Evolutionary conservation across 2,329 filamentous ascomycete genomes (phyloP).

Genomic region (Stemphylium lycopersici): DNA sequence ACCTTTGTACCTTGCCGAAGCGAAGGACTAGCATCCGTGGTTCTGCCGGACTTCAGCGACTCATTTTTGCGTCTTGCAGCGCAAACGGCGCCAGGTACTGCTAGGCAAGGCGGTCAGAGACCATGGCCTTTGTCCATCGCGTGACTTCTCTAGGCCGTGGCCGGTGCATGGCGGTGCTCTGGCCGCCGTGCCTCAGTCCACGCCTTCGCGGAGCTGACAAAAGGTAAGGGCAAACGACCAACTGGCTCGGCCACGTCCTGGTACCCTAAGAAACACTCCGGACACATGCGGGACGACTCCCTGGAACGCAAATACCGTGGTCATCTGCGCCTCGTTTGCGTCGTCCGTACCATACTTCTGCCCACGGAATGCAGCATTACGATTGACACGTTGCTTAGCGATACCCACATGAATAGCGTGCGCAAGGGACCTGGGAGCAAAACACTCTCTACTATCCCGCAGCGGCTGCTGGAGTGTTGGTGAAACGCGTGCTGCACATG

Average conservation of each 20-base stretch:
- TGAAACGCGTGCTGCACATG: conserved; percentile 6
- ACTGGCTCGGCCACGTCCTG: conserved; percentile 17
- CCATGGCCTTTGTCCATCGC: not conserved
- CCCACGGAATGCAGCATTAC: not conserved
- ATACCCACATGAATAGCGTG: conserved; percentile 3
- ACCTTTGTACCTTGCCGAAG: conserved; percentile 50
- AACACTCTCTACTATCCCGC: not conserved
- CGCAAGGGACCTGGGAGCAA: not conserved
- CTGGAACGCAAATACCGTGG: conserved; percentile 10
- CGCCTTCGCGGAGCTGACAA: conserved; percentile 1
- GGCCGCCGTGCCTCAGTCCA: not conserved
- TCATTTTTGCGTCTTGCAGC: not conserved
- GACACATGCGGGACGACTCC: conserved; percentile 14
- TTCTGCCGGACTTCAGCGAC: not conserved
- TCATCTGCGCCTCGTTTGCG: conserved; percentile 22
- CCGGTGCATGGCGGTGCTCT: not conserved
- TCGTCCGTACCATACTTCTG: conserved; percentile 12
- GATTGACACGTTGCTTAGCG: conserved; percentile 11
- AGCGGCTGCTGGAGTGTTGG: not conserved
- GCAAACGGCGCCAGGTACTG: not conserved
- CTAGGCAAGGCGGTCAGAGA: not conserved
- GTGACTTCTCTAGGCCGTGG: not conserved
- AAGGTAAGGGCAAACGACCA: conserved; percentile 7
- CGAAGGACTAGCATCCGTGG: conserved; percentile 42
- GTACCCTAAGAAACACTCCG: conserved; percentile 10